phyloP scores from a whole-genome alignment of 192 early-diverging fungal species.

The Radiomyces spectabilis region DNA sequence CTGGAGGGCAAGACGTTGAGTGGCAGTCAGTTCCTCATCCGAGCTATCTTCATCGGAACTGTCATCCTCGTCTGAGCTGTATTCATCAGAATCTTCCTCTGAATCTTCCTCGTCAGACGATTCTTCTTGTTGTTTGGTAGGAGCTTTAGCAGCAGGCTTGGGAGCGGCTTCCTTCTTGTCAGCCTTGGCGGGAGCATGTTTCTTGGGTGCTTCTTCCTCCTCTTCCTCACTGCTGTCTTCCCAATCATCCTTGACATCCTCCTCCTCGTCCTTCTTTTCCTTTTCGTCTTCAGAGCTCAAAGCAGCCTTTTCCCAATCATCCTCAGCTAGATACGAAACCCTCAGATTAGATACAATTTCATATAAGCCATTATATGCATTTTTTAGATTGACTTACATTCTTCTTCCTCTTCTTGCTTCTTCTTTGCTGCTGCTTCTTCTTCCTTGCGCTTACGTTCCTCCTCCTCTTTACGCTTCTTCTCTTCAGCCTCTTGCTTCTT shows the following conservation, averaged over 20 bases:
- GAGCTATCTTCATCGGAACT: constrained; percentile 38
- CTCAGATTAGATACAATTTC: neutral
- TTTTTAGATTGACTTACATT: constrained; percentile 2
- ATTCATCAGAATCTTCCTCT: constrained; percentile 31
- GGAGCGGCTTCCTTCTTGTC: constrained; percentile 18
- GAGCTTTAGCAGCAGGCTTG: constrained; percentile 16
- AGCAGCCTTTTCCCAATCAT: constrained; percentile 32
- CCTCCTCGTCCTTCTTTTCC: constrained; percentile 29
- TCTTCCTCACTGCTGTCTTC: constrained; percentile 57
- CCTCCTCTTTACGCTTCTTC: constrained; percentile 23
- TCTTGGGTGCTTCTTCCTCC: constrained; percentile 33
- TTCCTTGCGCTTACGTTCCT: constrained; percentile 27
- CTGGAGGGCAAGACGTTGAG: constrained; percentile 52
- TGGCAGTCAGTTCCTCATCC: constrained; percentile 57
- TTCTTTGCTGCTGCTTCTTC: constrained; percentile 28
- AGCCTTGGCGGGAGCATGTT: constrained; percentile 22
- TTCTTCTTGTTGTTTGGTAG: constrained; percentile 29
- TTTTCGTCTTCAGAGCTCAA: constrained; percentile 39
- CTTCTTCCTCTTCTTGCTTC: constrained; percentile 35
- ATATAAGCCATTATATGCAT: neutral
- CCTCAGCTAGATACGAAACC: constrained; percentile 1
- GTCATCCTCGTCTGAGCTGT: constrained; percentile 31
- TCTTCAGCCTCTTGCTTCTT: constrained; percentile 21
- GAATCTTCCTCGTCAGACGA: constrained; percentile 30
- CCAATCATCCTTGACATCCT: constrained; percentile 42